Evolutionary conservation across 225 moss, liverwort and hornwort species (phyloP).

Genomic region (Marchantia polymorpha): DNA sequence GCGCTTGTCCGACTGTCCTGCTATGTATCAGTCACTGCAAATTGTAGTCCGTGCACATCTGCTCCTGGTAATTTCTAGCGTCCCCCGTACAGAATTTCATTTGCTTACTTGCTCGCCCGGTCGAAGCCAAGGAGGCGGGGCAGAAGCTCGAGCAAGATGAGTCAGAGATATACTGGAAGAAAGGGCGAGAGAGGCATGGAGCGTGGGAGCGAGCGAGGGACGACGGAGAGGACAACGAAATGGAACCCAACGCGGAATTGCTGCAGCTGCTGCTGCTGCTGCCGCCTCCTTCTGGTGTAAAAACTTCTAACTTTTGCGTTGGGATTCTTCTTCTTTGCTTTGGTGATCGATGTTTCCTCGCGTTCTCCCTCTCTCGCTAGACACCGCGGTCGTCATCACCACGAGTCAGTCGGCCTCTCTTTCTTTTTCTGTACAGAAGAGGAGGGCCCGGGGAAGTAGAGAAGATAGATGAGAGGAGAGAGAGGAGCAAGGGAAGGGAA

Average conservation of each 20-base stretch:
- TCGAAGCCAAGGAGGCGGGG: neutral
- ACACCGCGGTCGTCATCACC: conserved; percentile 1
- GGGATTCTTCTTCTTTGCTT: conserved; percentile 2
- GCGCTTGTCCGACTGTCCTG: neutral
- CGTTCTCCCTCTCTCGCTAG: neutral
- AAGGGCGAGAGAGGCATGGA: neutral
- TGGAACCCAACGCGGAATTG: neutral
- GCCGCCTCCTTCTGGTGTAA: neutral
- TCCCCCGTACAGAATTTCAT: neutral
- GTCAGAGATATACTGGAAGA: neutral
- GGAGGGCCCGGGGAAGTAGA: neutral
- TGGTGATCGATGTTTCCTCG: neutral
- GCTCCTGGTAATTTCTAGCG: neutral
- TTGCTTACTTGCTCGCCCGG: neutral
- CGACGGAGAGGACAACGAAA: neutral
- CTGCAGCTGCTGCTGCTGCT: neutral
- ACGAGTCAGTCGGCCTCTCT: neutral
- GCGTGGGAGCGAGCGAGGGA: too few species aligned
- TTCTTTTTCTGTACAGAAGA: conserved; percentile 5
- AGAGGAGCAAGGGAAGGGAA: neutral
- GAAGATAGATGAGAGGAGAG: neutral
- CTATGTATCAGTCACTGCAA: neutral
- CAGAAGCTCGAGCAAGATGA: neutral
- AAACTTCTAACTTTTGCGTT: neutral
- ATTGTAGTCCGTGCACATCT: neutral